Conservation (phyloP, 179 eudicot species). For the Corrigiola litoralis region DNA sequence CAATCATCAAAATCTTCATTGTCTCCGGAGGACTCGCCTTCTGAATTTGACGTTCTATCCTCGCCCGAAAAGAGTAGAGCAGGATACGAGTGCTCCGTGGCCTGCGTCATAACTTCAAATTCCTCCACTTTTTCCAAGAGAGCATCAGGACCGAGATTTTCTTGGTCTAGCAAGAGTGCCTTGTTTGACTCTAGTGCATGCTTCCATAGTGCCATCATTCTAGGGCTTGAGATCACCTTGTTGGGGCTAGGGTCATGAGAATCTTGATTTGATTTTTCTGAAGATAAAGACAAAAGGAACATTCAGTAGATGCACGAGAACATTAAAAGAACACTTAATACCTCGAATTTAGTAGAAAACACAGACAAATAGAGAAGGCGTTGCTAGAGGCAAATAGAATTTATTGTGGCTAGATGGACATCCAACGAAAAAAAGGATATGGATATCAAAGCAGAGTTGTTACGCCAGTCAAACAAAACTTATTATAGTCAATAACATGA, state of each 20-base stretch:
- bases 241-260: conserved; percentile 17
- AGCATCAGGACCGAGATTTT: conserved; percentile 56
- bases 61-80: conserved; percentile 40
- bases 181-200: conserved; percentile 71
- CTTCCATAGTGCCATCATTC: conserved; percentile 82
- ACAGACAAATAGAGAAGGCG: not conserved
- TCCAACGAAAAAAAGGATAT: too few species aligned
- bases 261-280: conserved; percentile 22
- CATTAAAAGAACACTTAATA: not conserved
- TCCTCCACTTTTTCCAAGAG: conserved; percentile 76
- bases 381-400: too few species aligned
- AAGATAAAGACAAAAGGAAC: not conserved
- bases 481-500: too few species aligned
- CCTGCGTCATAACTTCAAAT: conserved; percentile 53
- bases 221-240: conserved; percentile 54
- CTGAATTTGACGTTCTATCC: conserved; percentile 16
- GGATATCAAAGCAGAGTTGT: too few species aligned
- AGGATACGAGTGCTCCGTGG: conserved; percentile 67
- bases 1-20: conserved; percentile 31
- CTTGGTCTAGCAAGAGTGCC: conserved; percentile 63
- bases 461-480: too few species aligned
- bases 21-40: not conserved
- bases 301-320: not conserved
- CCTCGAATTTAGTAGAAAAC: not conserved
- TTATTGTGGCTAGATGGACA: too few species aligned